Evolutionary conservation across 2,329 filamentous ascomycete genomes (phyloP), one percentile per base, ranked within the genome.

Genomic region (Hypomyces rosellus): DNA sequence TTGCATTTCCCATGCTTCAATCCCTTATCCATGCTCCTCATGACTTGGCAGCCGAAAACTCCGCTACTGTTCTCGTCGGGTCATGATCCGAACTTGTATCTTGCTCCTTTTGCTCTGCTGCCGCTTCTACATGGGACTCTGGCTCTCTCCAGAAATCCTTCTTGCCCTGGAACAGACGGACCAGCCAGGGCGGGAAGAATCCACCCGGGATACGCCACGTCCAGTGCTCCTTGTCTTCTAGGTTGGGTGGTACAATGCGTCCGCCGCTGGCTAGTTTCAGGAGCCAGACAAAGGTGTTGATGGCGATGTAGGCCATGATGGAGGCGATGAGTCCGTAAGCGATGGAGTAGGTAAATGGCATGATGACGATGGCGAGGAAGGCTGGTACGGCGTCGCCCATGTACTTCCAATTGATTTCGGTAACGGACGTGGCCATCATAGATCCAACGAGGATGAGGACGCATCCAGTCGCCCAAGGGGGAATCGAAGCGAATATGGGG

Each of bases 271-370:
- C 69, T 63, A 81, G 76, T 66, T 86, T 82, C 57, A 95, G 68
- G 44, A 86, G 51, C 80, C 80, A 91, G 12, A 88, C 82, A 12
- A 77, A 62, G 0, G 75, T 80, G 69, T 95, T 95, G 69, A 95
- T 77, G 55, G 86, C 63, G 41, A 85, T 84, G 68, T 95, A 95
- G 37, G 81, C 82, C 61, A 85, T 75, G 60, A 95, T 86, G 47
- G 89, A 88, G 1, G 80, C 87, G 59, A 95, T 95, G 14, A 95
- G 75, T 44, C 89, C 89, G 62, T 95, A 88, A 12, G 89, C 88
- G 61, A 95, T 93, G 38, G 84, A 88, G 73, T 93, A 95, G 1
- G 87, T 90, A 69, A 95, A 93, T 0, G 89, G 89, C 89, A 95
- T 95, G 54, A 91, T 71, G 51, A 84, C 82, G 55, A 95, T 86